These are phyloP conservation scores for Fomitopsis schrenkii DNA, from an alignment of 1,284 basidiomycete genomes.

Conservation along the genomic window DNA sequence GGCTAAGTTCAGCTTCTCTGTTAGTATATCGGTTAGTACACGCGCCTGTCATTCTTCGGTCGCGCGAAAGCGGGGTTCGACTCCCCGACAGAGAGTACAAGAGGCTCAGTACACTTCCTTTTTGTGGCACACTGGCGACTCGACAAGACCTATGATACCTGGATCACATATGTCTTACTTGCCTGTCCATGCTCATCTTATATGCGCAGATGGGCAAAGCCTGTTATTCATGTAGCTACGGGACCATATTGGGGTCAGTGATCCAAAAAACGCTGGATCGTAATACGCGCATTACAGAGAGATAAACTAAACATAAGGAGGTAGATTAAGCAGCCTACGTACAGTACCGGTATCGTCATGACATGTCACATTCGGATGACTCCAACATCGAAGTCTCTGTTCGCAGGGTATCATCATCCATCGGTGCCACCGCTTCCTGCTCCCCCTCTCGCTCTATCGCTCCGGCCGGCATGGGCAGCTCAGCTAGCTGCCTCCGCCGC, in stretches of 20 bases:
- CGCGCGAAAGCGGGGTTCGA: slow-evolving; percentile 35
- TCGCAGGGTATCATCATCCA: slow-evolving; percentile 6
- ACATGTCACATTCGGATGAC: background rate
- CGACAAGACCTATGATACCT: too few relatives aligned
- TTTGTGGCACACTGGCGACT: too few relatives aligned
- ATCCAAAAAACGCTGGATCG: background rate
- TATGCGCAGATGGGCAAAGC: too few relatives aligned
- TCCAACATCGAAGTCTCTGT: background rate
- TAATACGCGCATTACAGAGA: background rate
- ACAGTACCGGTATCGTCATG: slow-evolving; percentile 2
- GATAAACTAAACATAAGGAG: background rate
- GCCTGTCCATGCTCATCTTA: too few relatives aligned
- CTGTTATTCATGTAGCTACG: too few relatives aligned
- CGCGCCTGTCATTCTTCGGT: background rate
- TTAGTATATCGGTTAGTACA: background rate
- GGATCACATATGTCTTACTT: too few relatives aligned
- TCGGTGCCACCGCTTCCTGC: too few relatives aligned
- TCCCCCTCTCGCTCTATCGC: background rate
- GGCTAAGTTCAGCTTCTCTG: background rate
- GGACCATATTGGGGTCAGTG: background rate
- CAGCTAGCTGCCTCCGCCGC: slow-evolving; percentile 30
- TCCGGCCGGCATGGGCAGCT: background rate
- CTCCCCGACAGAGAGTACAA: slow-evolving; percentile 8
- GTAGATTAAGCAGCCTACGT: background rate
- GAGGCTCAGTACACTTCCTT: too few relatives aligned